A percentile compares a stretch with the other conserved stretches of the same genome.
Conservation (phyloP, 192 early-diverging fungal genomes). For the Phycomyces nitens region DNA sequence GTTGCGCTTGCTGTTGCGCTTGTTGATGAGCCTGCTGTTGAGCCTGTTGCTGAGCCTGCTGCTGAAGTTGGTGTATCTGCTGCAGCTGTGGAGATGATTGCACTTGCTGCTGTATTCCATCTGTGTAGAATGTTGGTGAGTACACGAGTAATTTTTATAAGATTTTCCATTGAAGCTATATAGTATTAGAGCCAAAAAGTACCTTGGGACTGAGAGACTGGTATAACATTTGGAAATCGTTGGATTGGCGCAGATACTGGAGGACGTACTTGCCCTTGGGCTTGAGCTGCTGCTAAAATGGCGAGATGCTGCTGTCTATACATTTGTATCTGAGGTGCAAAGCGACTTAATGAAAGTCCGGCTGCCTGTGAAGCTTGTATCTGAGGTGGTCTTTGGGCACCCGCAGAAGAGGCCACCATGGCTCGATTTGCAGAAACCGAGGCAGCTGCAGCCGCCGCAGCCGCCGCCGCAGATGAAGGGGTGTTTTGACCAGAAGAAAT, state of each 20-base stretch:
- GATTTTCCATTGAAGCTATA: background rate
- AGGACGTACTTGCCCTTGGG: slow-evolving; percentile 27
- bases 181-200: background rate
- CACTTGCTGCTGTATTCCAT: background rate
- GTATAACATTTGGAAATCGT: slow-evolving; percentile 20
- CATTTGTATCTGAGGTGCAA: slow-evolving; percentile 29
- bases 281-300: slow-evolving; percentile 20
- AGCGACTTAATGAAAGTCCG: slow-evolving; percentile 16
- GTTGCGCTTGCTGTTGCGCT: slow-evolving; percentile 12
- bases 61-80: slow-evolving; percentile 4
- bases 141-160: background rate
- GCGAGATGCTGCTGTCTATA: slow-evolving; percentile 25
- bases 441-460: slow-evolving; percentile 26
- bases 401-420: background rate
- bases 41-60: slow-evolving; percentile 7
- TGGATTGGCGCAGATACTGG: slow-evolving; percentile 20
- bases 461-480: slow-evolving; percentile 19
- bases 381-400: slow-evolving; percentile 24
- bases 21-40: background rate
- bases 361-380: slow-evolving; percentile 18
- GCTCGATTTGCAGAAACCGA: slow-evolving; percentile 11
- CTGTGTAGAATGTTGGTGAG: background rate
- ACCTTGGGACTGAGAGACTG: slow-evolving; percentile 16
- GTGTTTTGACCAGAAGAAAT: slow-evolving; percentile 11
- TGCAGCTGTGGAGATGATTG: slow-evolving; percentile 1